phyloP scores from a whole-genome alignment of 1,284 basidiomycete species.

The Trametes pubescens region DNA sequence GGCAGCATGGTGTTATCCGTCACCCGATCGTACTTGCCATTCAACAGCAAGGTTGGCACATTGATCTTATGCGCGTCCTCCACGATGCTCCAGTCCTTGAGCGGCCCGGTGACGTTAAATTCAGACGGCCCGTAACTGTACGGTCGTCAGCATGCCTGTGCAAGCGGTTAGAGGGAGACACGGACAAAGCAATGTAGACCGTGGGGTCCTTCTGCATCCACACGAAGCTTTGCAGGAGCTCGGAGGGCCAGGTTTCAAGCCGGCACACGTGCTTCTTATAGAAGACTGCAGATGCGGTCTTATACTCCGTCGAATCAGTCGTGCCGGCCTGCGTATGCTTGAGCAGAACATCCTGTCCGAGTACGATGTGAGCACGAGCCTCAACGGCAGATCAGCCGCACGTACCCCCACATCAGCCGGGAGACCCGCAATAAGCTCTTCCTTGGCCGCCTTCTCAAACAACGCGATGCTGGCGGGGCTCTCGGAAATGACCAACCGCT shows the following conservation, averaged over 20 bases:
- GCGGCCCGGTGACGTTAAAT: slow-evolving; percentile 54
- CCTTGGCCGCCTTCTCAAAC: slow-evolving; percentile 44
- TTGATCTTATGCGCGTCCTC: slow-evolving; percentile 54
- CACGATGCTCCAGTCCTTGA: slow-evolving; percentile 59
- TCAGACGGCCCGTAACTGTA: slow-evolving; percentile 60
- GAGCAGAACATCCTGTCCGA: slow-evolving; percentile 45
- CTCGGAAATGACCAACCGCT: slow-evolving; percentile 49
- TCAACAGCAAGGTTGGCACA: slow-evolving; percentile 59
- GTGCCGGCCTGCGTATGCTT: slow-evolving; percentile 58
- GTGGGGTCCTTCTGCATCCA: slow-evolving; percentile 53
- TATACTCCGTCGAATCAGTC: slow-evolving; percentile 53
- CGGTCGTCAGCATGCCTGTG: not conserved
- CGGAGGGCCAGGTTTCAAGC: slow-evolving; percentile 53
- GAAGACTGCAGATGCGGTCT: slow-evolving; percentile 52
- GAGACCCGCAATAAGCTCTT: slow-evolving; percentile 30
- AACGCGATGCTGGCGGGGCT: slow-evolving; percentile 43
- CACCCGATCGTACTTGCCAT: slow-evolving; percentile 59
- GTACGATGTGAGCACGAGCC: not conserved
- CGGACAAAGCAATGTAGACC: slow-evolving; percentile 56
- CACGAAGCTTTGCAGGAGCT: slow-evolving; percentile 39
- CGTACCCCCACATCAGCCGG: not conserved
- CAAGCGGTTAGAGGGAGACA: slow-evolving; percentile 5
- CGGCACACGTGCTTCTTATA: slow-evolving; percentile 55
- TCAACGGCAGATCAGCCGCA: not conserved
- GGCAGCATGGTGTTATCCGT: slow-evolving; percentile 54